Evolutionary conservation across 768 basidiomycete genomes (phyloP), one percentile per base, ranked within the genome.

Genomic region (Mycena polygramma): DNA sequence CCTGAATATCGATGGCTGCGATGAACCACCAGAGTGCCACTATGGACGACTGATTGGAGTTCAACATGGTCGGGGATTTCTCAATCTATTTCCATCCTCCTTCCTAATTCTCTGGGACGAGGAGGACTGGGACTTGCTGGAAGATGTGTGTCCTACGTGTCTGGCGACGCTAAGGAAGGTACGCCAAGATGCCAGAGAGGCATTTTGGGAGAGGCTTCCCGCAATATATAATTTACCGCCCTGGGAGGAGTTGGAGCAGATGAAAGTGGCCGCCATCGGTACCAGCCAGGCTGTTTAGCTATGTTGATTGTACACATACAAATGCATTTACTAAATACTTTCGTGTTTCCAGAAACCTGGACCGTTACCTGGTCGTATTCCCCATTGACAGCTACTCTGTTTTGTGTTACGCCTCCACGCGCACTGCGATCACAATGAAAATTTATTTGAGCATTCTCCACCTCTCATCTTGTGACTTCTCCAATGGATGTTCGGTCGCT

Each of bases 201-300:
- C 24, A 9, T 63, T 66, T 19, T 71, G 70, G 70, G 55, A 67
- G 17, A 14, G 43, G 26, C 39, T 71, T 11, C 70, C 70, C 0
- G 39, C 36, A 20, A 57, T 67, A 14, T 71, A 71, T n/a, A 49
- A 49, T 1, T 37, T 66, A 17, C 65, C 65, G 1, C 9, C 17
- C 1, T 71, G 70, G 70, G 43, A 46, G 2, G 48, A 63, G 17
- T 19, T 71, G 36, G 65, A 63, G 15, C 10, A 63, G 30, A 14
- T 66, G 48, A 62, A 60, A 19, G 39, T 6, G 4, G 69, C 9
- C 17, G 43, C 43, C 43, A 45, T 45, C 15, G 43, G 43, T 39
- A 45, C 7, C 15, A 45, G 17, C 15, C 4, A 13, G 17, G 10
- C 17, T 45, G 10, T 4, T 9, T 45, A 45, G 15, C 43, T 45